These are phyloP conservation scores for Ganoderma meredithae DNA, from an alignment of 1,284 basidiomycete species.

Conservation along the genomic window DNA sequence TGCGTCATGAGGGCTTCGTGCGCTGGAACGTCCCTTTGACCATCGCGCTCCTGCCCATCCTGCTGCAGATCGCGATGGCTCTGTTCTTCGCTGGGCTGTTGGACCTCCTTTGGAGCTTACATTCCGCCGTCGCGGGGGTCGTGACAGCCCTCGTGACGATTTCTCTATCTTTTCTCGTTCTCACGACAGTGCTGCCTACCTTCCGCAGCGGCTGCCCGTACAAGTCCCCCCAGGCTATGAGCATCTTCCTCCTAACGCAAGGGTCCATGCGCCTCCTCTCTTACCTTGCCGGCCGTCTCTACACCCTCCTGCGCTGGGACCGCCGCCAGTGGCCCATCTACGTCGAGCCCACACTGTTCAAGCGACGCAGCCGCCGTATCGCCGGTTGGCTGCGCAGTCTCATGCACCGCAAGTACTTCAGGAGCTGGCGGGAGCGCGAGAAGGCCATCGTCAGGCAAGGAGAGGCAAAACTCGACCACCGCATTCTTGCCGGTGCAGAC, in stretches of 20 bases:
- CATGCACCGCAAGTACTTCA: slow-evolving; percentile 20
- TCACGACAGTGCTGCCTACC: slow-evolving; percentile 34
- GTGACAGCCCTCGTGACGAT: slow-evolving; percentile 30
- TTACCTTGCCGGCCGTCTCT: slow-evolving; percentile 16
- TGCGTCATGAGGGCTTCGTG: slow-evolving; percentile 32
- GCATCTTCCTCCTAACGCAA: slow-evolving; percentile 27
- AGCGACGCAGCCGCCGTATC: slow-evolving; percentile 17
- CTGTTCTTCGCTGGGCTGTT: slow-evolving; percentile 38
- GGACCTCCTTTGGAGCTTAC: slow-evolving; percentile 35
- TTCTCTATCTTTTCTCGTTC: slow-evolving; percentile 26
- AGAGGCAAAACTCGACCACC: slow-evolving; percentile 26
- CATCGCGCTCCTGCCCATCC: slow-evolving; percentile 33
- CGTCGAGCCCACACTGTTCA: slow-evolving; percentile 18
- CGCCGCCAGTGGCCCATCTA: slow-evolving; percentile 23
- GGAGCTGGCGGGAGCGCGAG: slow-evolving; percentile 36
- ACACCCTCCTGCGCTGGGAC: slow-evolving; percentile 21
- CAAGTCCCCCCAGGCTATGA: slow-evolving; percentile 35
- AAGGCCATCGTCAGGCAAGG: slow-evolving; percentile 22
- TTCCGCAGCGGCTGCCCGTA: slow-evolving; percentile 33
- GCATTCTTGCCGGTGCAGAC: slow-evolving; percentile 33
- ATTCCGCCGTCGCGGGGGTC: slow-evolving; percentile 29
- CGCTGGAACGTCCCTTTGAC: slow-evolving; percentile 33
- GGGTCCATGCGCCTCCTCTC: slow-evolving; percentile 18
- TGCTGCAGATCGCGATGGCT: slow-evolving; percentile 34
- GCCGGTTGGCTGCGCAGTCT: slow-evolving; percentile 21